Conservation (phyloP, 148 eudicot species). For the Rhododendron henanense region DNA sequence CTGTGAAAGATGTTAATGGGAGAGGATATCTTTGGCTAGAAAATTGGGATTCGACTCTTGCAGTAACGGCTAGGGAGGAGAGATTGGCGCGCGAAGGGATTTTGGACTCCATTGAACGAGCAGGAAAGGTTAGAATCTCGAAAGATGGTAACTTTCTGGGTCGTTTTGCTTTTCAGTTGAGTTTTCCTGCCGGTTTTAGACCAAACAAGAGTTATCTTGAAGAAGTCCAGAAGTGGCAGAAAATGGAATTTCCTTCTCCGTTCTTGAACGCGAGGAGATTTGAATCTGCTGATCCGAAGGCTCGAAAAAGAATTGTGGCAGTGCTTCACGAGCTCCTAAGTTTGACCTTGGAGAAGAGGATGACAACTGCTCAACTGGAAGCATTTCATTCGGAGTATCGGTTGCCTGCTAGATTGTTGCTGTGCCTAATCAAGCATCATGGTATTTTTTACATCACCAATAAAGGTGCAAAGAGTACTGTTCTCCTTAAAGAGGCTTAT, state of each 20-base stretch:
- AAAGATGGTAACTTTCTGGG: slow-evolving; percentile 84
- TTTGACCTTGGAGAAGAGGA: slow-evolving; percentile 68
- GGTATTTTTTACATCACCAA: slow-evolving; percentile 89
- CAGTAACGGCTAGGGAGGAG: slow-evolving; percentile 76
- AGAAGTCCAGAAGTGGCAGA: slow-evolving; percentile 82
- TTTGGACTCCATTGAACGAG: slow-evolving; percentile 15
- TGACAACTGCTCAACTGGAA: slow-evolving; percentile 75
- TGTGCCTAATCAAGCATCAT: slow-evolving; percentile 86
- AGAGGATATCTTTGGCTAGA: slow-evolving; percentile 55
- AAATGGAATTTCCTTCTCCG: slow-evolving; percentile 85
- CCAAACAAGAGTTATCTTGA: slow-evolving; percentile 77
- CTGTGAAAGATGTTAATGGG: slow-evolving; percentile 49
- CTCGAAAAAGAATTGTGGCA: slow-evolving; percentile 72
- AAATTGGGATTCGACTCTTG: slow-evolving; percentile 78
- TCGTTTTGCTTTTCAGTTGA: slow-evolving; percentile 65
- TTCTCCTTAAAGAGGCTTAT: slow-evolving; percentile 84
- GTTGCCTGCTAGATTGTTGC: slow-evolving; percentile 71
- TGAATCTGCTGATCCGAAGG: slow-evolving; percentile 62
- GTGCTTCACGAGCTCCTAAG: slow-evolving; percentile 98
- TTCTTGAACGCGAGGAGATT: slow-evolving; percentile 82
- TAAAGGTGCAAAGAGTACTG: slow-evolving; percentile 81
- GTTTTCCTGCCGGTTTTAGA: slow-evolving; percentile 76
- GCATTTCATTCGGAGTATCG: slow-evolving; percentile 70
- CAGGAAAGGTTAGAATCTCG: slow-evolving; percentile 43
- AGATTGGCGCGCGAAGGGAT: slow-evolving; percentile 32